Evolutionary conservation across 169 alveolate genomes (phyloP).

Genomic region (Pseudocohnilembus persalinus): DNA sequence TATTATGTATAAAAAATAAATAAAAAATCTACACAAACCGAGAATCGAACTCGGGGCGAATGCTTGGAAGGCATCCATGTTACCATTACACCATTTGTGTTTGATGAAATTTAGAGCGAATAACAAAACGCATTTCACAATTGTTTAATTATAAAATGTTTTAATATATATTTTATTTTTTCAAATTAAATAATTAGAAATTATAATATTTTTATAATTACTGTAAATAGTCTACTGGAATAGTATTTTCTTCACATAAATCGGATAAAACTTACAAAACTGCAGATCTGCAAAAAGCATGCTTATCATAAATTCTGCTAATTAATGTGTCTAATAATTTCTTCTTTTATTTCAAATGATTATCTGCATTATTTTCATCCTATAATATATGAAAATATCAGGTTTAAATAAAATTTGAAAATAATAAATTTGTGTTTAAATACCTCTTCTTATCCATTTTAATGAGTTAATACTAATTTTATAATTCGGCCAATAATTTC

Average conservation of each 20-base stretch:
- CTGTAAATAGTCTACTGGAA: slow-evolving; percentile 48
- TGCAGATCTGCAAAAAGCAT: slow-evolving; percentile 67
- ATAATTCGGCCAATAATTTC: slow-evolving; percentile 68
- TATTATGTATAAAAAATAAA: too few species aligned
- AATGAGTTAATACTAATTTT: slow-evolving; percentile 56
- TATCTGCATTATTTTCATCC: slow-evolving; percentile 45
- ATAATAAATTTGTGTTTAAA: not conserved
- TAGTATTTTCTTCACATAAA: slow-evolving; percentile 59
- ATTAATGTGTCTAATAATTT: slow-evolving; percentile 66
- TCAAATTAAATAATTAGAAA: too few species aligned
- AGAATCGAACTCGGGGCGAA: too few species aligned
- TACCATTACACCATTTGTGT: too few species aligned
- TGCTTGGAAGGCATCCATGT: too few species aligned
- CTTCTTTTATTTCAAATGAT: slow-evolving; percentile 58
- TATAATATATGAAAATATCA: not conserved
- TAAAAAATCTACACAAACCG: too few species aligned
- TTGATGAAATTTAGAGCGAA: too few species aligned
- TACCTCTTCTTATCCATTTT: slow-evolving; percentile 54
- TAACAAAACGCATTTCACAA: too few species aligned
- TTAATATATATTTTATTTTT: too few species aligned
- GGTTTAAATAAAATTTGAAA: too few species aligned
- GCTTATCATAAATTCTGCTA: slow-evolving; percentile 72
- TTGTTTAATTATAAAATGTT: too few species aligned
- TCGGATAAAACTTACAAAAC: slow-evolving; percentile 55
- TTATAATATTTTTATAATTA: too few species aligned